Evolutionary conservation across 371 early-diverging fungal species (phyloP).

Genomic region (Apophysomyces variabilis): DNA sequence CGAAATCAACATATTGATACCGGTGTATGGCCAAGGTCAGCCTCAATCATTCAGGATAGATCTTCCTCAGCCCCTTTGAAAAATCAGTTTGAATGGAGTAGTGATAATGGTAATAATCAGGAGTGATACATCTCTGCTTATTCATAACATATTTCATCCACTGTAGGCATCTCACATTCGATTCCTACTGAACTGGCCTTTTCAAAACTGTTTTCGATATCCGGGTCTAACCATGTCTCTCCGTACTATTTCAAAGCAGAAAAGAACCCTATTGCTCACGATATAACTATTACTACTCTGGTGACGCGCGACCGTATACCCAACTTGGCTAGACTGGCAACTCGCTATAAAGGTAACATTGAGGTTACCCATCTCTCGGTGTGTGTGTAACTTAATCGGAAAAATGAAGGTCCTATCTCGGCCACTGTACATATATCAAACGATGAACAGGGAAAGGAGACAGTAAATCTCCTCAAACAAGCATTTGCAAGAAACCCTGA

Average conservation of each 20-base stretch:
- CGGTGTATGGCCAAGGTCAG: not conserved
- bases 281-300: slow-evolving; percentile 51
- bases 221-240: slow-evolving; percentile 46
- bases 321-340: slow-evolving; percentile 38
- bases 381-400: not conserved
- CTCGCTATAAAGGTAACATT: slow-evolving; percentile 39
- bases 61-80: not conserved
- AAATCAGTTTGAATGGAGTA: not conserved
- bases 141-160: not conserved
- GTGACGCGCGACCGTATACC: slow-evolving; percentile 47
- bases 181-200: slow-evolving; percentile 13
- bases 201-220: slow-evolving; percentile 46
- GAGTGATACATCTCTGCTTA: not conserved
- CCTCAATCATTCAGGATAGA: not conserved
- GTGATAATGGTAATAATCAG: not conserved
- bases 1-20: not conserved
- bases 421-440: slow-evolving; percentile 61
- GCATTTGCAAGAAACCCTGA: slow-evolving; percentile 47
- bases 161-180: not conserved
- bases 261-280: slow-evolving; percentile 34
- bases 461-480: slow-evolving; percentile 45
- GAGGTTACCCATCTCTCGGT: not conserved
- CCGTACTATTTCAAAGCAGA: slow-evolving; percentile 50
- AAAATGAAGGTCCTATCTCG: slow-evolving; percentile 54
- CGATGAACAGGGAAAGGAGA: slow-evolving; percentile 50